Percentiles rank a stretch among this genome's conserved stretches.
Evolutionary conservation across 495 filamentous ascomycete species (phyloP).

Genomic region (Tuber brumale): DNA sequence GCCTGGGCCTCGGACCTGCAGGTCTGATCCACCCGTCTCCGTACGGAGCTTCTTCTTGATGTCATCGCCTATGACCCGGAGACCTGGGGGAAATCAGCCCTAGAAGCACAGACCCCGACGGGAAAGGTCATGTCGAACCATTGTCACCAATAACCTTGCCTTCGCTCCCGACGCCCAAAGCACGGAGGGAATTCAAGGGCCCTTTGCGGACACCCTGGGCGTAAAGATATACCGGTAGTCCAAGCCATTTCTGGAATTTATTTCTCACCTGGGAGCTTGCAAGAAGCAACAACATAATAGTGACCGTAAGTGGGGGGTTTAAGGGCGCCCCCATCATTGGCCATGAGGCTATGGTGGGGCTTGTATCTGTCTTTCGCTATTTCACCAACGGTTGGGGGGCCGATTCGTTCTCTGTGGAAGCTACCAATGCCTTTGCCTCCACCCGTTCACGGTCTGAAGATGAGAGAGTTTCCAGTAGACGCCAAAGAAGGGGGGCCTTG

Average conservation of each 20-base stretch:
- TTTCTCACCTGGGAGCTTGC: slow-evolving; percentile 35
- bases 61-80: slow-evolving; percentile 32
- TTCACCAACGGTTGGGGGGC: slow-evolving; percentile 16
- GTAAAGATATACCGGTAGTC: slow-evolving; percentile 33
- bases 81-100: slow-evolving; percentile 13
- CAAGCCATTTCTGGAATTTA: slow-evolving; percentile 35
- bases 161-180: slow-evolving; percentile 32
- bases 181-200: slow-evolving; percentile 31
- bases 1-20: slow-evolving; percentile 29
- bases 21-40: slow-evolving; percentile 30
- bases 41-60: slow-evolving; percentile 32
- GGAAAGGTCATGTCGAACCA: slow-evolving; percentile 20
- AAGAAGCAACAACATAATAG: slow-evolving; percentile 29
- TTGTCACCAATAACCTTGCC: slow-evolving; percentile 36
- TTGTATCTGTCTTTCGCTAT: slow-evolving; percentile 24
- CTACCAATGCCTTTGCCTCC: slow-evolving; percentile 14
- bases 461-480: slow-evolving; percentile 30
- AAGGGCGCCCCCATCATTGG: slow-evolving; percentile 11
- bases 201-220: slow-evolving; percentile 33
- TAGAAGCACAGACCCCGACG: slow-evolving; percentile 2
- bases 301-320: slow-evolving; percentile 31
- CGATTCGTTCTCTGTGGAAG: slow-evolving; percentile 15
- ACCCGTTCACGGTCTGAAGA: slow-evolving; percentile 33
- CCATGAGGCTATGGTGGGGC: not conserved
- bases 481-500: slow-evolving; percentile 32